Base-by-base conservation (phyloP, 2,329 filamentous ascomycete species). In the Arthrobotrys musiformis region DNA sequence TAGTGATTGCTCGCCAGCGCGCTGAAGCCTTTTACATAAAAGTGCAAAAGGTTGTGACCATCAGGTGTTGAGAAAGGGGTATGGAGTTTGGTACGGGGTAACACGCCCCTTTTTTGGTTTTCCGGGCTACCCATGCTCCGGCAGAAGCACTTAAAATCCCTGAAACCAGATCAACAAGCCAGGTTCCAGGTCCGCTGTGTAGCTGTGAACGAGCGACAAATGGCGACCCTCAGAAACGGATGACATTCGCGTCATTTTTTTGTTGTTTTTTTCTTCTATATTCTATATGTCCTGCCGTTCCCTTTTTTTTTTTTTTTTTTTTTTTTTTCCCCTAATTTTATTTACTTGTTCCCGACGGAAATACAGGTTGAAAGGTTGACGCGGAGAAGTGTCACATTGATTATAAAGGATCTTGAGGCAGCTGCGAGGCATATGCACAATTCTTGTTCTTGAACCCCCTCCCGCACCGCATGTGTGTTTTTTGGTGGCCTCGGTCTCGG, bases 61-160 rank as follows among this genome's bases (percentile, higher is more conserved):
- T 40, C 1, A 54, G 56, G 44, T 62, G 46, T 44, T 62, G 67
- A 40, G 58, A 72, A 72, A 72, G 68, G 68, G 68, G 68, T 48
- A 35, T 33, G 30, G 50, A 42, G 11, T 42, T 11, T 56, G 54
- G 54, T 58, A 58, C 33, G 54, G 54, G 26, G 56, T 24, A 58
- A 48, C 68, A 72, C 68, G 37, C 50, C 68, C 68, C 58, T 58
- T 72, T 72, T 64, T 54, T 42, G 52, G 37, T 72, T 56, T 54
- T 50, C 58, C 46, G 48, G 58, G 68, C 35, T 50, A 56, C 26
- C 68, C 68, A 73, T 73, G 61, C 46, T 64, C 44, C n/a, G 17
- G 17, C n/a, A 48, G 44, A 64, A 50, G 61, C 40, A 42, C 37
- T 58, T 50, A 52, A 48, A 73, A 67, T 70, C 67, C 44, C 67